Conservation (phyloP, 2,329 filamentous ascomycete genomes). For the Phaeophleospora eucalypticola region DNA sequence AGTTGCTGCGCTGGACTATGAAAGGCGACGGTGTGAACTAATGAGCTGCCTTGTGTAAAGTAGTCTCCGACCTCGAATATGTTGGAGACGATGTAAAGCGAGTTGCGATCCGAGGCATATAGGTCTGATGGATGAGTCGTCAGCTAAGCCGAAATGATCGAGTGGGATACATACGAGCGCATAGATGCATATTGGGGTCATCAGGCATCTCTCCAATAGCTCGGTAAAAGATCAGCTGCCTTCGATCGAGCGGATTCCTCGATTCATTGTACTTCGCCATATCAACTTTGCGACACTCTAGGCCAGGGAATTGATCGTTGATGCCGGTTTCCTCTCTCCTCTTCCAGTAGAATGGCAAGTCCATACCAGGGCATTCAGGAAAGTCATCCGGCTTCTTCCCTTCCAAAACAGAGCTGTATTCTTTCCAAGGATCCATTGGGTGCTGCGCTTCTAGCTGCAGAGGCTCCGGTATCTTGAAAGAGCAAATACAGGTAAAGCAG, state of each 20-base stretch:
- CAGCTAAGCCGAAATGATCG: not conserved
- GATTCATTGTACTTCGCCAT: slow-evolving; percentile 48
- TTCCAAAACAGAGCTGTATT: slow-evolving; percentile 33
- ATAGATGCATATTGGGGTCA: slow-evolving; percentile 53
- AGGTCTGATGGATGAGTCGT: slow-evolving; percentile 34
- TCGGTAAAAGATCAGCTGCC: slow-evolving; percentile 45
- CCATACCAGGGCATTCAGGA: slow-evolving; percentile 35
- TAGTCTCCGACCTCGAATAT: slow-evolving; percentile 42
- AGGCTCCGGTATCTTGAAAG: slow-evolving; percentile 48
- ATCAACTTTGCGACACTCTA: slow-evolving; percentile 51
- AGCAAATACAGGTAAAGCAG: slow-evolving; percentile 51
- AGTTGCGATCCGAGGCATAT: slow-evolving; percentile 55
- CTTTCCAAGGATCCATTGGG: slow-evolving; percentile 31
- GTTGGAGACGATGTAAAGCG: slow-evolving; percentile 50
- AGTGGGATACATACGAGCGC: slow-evolving; percentile 36
- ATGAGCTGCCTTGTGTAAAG: slow-evolving; percentile 43
- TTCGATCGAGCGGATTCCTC: slow-evolving; percentile 34
- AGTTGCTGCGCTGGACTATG: slow-evolving; percentile 41
- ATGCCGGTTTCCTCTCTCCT: slow-evolving; percentile 32
- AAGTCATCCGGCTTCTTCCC: slow-evolving; percentile 32
- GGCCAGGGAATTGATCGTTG: slow-evolving; percentile 41
- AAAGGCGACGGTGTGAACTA: slow-evolving; percentile 48
- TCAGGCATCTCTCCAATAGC: slow-evolving; percentile 37
- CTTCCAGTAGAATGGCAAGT: slow-evolving; percentile 34
- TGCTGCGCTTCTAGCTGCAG: slow-evolving; percentile 35